Base-by-base conservation (phyloP, 2,329 filamentous ascomycete species). In the Mollisia scopiformis region DNA sequence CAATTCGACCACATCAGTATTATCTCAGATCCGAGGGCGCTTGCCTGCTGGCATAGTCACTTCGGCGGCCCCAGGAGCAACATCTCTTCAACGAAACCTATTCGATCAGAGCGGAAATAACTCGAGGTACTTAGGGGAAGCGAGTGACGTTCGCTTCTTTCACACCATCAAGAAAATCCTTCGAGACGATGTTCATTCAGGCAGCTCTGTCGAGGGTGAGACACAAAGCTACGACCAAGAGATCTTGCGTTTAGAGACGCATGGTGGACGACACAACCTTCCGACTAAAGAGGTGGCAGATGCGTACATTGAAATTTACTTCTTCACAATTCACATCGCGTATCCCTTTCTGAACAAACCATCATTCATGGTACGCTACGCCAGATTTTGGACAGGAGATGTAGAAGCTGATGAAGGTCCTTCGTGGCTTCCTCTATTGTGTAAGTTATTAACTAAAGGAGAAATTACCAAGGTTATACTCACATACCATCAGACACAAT, bases 111-210 rank as follows among this genome's bases (percentile, higher is more conserved):
- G 27, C 56, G 16, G 21, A 46, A 33, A 28, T n/a, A n/a, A n/a
- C n/a, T n/a, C n/a, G n/a, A 57, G 58, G 21, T 61, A 61, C 43
- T 19, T 61, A 3, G 58, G 58, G 3, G 53, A 61, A 35, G 58
- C 58, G 4, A 57, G 53, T 27, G 58, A 61, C 50, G 53, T 61
- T 33, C 54, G 43, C 7, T 61, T 61, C 33, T 55, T 53, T 19
- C 30, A 53, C 14, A 21, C 50, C 6, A 25, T 53, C 16, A 53
- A 53, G 33, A 19, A 53, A 35, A 25, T 53, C n/a, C n/a, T 53
- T 5, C 50, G 23, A 39, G 50, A 53, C 30, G n/a, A 53, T 6
- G 49, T 6, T 53, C 37, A n/a, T n/a, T 39, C 3, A n/a, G n/a
- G 6, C 50, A 35, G 50, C 2, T 23, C 8, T 21, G 28, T 19